phyloP scores from a whole-genome alignment of 805 yeast species.

The Vanderwaltozyma yarrowii region DNA sequence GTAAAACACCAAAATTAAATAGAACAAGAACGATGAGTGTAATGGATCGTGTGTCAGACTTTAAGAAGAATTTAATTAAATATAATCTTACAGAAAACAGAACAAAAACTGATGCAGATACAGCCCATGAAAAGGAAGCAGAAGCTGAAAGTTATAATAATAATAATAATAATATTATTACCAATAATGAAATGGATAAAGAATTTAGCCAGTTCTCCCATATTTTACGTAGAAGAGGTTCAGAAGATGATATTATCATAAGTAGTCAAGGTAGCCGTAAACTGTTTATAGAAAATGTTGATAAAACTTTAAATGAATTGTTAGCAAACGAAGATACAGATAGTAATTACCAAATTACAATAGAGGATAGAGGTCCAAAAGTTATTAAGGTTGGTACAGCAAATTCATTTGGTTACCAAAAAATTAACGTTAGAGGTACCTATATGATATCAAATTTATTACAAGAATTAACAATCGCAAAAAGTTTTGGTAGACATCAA shows the following conservation, averaged over 20 bases:
- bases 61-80: slow-evolving; percentile 7
- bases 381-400: slow-evolving; percentile 74
- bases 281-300: slow-evolving; percentile 68
- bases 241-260: slow-evolving; percentile 40
- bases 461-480: slow-evolving; percentile 84
- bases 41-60: slow-evolving; percentile 24
- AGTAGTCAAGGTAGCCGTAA: slow-evolving; percentile 30
- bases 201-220: slow-evolving; percentile 1
- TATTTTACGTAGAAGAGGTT: slow-evolving; percentile 38
- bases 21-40: slow-evolving; percentile 52
- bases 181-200: neutral
- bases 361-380: slow-evolving; percentile 78
- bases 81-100: neutral
- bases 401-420: slow-evolving; percentile 71
- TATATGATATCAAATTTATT: slow-evolving; percentile 78
- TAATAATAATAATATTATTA: no score
- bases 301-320: slow-evolving; percentile 57
- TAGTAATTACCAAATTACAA: slow-evolving; percentile 70
- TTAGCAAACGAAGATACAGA: slow-evolving; percentile 78
- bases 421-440: slow-evolving; percentile 71
- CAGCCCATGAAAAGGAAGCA: no score
- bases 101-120: neutral
- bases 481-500: slow-evolving; percentile 65
- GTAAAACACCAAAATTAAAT: slow-evolving; percentile 27
- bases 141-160: no score